Evolutionary conservation across 208 protist species (phyloP).

Genomic region (Trypanosoma mega): DNA sequence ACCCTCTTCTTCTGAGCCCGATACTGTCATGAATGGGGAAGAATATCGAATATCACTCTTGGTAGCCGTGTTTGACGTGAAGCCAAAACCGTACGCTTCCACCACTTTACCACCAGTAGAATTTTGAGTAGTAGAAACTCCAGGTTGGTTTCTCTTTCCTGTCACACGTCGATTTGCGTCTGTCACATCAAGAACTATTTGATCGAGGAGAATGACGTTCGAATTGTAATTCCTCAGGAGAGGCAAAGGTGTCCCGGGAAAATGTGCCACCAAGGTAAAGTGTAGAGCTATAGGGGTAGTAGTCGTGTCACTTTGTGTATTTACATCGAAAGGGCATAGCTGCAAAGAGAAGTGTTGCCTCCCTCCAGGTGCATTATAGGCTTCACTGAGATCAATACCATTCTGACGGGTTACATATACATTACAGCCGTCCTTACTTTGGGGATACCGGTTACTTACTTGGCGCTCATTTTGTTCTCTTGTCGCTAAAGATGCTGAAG

Average conservation of each 20-base stretch:
- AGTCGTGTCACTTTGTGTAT: slow-evolving; percentile 22
- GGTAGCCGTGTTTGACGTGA: slow-evolving; percentile 47
- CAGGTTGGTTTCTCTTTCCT: background rate
- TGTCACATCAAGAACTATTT: slow-evolving; percentile 53
- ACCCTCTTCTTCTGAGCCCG: slow-evolving; percentile 14
- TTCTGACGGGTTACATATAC: slow-evolving; percentile 35
- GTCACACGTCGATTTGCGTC: slow-evolving; percentile 21
- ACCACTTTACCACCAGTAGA: slow-evolving; percentile 17
- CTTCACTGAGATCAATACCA: slow-evolving; percentile 51
- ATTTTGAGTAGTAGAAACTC: slow-evolving; percentile 11
- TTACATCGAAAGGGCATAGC: slow-evolving; percentile 32
- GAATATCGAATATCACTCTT: slow-evolving; percentile 13
- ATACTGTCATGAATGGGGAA: slow-evolving; percentile 20
- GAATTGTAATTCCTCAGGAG: slow-evolving; percentile 45
- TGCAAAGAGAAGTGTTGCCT: slow-evolving; percentile 41
- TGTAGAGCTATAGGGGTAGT: slow-evolving; percentile 42
- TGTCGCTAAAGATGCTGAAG: slow-evolving; percentile 7
- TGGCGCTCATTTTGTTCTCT: slow-evolving; percentile 17
- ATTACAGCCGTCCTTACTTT: slow-evolving; percentile 18
- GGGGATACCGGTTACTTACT: background rate
- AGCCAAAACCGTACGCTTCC: slow-evolving; percentile 51
- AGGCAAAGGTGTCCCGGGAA: slow-evolving; percentile 12
- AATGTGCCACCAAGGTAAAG: slow-evolving; percentile 53
- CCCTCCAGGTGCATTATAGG: slow-evolving; percentile 57
- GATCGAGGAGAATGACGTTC: slow-evolving; percentile 47